Base-by-base conservation (phyloP, 768 basidiomycete genomes). In the Rhizopogon vesiculosus region DNA sequence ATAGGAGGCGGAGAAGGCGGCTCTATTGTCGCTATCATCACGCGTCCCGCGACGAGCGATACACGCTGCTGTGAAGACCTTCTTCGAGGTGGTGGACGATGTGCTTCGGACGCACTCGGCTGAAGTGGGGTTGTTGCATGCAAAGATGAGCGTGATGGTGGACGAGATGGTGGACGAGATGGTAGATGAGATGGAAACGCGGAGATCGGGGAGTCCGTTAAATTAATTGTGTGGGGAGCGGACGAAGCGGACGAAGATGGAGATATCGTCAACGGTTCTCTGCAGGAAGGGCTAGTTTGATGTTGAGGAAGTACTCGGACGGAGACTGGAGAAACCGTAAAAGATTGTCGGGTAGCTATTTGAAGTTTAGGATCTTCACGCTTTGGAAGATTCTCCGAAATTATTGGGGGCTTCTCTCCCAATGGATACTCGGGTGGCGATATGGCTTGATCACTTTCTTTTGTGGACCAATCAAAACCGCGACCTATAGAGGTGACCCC, bases 1-100 rank as follows among this genome's bases (percentile, higher is more conserved):
- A 77, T 66, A 16, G 82, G 80, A 15, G 85, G 76, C 5, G 86
- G 80, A 3, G 86, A 83, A 16, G 87, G 84, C 12, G 88, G 84
- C 56, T 90, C 89, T 63, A 88, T 79, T 45, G 86, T 84, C 5
- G 87, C 83, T 56, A 92, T 91, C 18, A 80, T 85, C 10, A 93
- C 84, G 62, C 88, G 84, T 16, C 90, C 90, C 3, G 90, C 90
- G 53, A 93, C 84, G 41, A 93, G 77, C 13, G 91, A 92, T 25
- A 93, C 87, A 48, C 91, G 82, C 59, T 91, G 89, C 61, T 91
- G 90, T 7, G 91, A 91, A 39, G 90, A 91, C 53, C 91, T 78
- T 48, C 88, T 77, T 16, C 90, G 81, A 35, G 88, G 66, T 7
- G 71, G 62, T 28, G 72, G 62, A 39, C 63, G 69, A 49, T 65